Percentiles rank a stretch among this genome's conserved stretches.
Evolutionary conservation across 805 yeast species (phyloP).

Genomic region (Helenozyma baotianmanensis): DNA sequence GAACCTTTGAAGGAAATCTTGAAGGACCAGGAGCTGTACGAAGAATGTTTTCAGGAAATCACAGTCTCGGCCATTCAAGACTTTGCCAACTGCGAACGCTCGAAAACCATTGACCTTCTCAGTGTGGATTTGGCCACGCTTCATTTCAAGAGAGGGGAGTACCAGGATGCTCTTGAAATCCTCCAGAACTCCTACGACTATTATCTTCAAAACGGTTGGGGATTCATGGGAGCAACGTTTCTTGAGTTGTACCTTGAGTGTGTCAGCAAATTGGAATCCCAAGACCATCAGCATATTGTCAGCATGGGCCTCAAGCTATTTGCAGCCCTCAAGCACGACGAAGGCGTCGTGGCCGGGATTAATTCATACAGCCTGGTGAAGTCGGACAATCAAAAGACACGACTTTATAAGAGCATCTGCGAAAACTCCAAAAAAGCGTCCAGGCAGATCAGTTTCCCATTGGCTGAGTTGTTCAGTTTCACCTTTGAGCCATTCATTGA

Average conservation of each 20-base stretch:
- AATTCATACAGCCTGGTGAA: conserved; percentile 24
- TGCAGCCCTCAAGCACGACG: conserved; percentile 22
- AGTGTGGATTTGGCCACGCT: conserved; percentile 76
- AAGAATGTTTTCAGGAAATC: conserved; percentile 37
- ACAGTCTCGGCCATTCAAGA: conserved; percentile 56
- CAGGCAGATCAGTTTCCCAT: conserved; percentile 17
- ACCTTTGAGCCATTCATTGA: conserved; percentile 34
- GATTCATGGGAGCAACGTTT: conserved; percentile 58
- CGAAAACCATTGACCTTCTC: conserved; percentile 66
- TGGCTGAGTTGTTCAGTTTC: conserved; percentile 34
- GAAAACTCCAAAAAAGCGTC: conserved; percentile 4
- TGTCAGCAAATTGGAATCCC: conserved; percentile 39
- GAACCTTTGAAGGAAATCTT: conserved; percentile 13
- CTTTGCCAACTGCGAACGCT: conserved; percentile 48
- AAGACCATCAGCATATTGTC: conserved; percentile 25
- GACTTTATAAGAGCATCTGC: conserved; percentile 3
- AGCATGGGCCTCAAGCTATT: conserved; percentile 39
- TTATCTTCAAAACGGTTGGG: conserved; percentile 73
- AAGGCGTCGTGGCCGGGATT: conserved; percentile 17
- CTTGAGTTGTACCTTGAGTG: conserved; percentile 67
- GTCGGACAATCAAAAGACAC: conserved; percentile 9
- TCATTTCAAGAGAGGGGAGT: conserved; percentile 54
- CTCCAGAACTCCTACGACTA: conserved; percentile 65
- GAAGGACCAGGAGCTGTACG: conserved; percentile 17
- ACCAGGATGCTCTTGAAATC: conserved; percentile 56